Evolutionary conservation across 2,329 filamentous ascomycete genomes (phyloP).

Genomic region (Aspergillus sp.): DNA sequence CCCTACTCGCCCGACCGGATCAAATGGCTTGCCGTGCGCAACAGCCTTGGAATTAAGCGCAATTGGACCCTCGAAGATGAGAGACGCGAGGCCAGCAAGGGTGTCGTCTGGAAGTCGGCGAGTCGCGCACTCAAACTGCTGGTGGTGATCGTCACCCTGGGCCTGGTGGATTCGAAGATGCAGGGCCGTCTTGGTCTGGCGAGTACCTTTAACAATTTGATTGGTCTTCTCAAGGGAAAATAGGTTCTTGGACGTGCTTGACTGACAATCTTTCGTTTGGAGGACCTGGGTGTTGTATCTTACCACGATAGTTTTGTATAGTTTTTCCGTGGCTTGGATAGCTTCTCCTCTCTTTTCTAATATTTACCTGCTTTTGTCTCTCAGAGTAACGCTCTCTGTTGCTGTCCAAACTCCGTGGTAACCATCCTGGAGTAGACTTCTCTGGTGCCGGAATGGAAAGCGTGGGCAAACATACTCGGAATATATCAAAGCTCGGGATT

Average conservation of each 20-base stretch:
- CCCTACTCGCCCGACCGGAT: constrained; percentile 7
- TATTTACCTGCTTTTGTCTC: no score
- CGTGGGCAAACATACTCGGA: no score
- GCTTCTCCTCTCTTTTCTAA: no score
- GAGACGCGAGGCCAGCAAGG: background rate
- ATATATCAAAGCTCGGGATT: no score
- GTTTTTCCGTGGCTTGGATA: no score
- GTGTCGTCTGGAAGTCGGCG: constrained; percentile 3
- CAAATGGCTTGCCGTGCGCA: constrained; percentile 8
- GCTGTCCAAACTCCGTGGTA: no score
- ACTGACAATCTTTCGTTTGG: no score
- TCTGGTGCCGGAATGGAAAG: no score
- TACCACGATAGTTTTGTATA: no score
- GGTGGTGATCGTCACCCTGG: background rate
- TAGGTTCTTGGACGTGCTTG: background rate
- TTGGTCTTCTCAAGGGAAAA: background rate
- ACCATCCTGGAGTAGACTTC: no score
- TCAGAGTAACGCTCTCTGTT: no score
- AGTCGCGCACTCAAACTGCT: background rate
- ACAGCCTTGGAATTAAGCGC: constrained; percentile 7
- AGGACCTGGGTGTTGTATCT: no score
- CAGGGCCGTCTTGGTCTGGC: background rate
- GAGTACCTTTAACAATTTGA: background rate
- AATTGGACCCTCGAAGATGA: constrained; percentile 12
- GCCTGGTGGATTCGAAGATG: background rate